Conservation (phyloP, 257 asterid genomes). For the Nicotiana tabacum region DNA sequence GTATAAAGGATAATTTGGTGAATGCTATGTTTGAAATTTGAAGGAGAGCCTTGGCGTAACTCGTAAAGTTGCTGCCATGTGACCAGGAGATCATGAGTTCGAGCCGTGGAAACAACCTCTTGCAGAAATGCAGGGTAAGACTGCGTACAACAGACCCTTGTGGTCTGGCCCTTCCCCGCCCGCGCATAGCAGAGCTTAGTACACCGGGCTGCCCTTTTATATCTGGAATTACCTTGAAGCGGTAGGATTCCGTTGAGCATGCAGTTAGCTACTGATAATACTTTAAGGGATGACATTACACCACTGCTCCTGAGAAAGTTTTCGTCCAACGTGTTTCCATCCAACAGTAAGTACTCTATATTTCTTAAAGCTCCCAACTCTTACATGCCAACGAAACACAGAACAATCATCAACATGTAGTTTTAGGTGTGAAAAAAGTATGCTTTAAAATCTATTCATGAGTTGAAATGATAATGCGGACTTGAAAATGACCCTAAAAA, state of each 20-base stretch:
- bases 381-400: neutral
- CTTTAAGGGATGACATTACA: neutral
- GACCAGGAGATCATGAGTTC: too few species aligned
- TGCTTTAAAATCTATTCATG: neutral
- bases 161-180: too few species aligned
- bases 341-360: conserved; percentile 1
- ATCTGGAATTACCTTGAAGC: neutral
- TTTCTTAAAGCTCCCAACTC: conserved; percentile 6
- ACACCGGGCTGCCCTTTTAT: neutral
- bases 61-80: too few species aligned
- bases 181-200: too few species aligned
- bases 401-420: neutral
- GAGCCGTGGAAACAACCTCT: too few species aligned
- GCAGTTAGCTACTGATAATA: neutral
- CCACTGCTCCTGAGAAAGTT: neutral
- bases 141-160: too few species aligned
- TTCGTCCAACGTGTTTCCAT: neutral
- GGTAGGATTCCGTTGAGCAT: neutral
- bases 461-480: neutral
- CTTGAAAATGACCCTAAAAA: neutral
- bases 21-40: neutral
- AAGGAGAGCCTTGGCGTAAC: too few species aligned
- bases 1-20: neutral
- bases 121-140: too few species aligned
- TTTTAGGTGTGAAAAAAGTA: neutral